These are phyloP conservation scores for Wickerhamomyces canadensis DNA, from an alignment of 805 yeast species.

Conservation along the genomic window DNA sequence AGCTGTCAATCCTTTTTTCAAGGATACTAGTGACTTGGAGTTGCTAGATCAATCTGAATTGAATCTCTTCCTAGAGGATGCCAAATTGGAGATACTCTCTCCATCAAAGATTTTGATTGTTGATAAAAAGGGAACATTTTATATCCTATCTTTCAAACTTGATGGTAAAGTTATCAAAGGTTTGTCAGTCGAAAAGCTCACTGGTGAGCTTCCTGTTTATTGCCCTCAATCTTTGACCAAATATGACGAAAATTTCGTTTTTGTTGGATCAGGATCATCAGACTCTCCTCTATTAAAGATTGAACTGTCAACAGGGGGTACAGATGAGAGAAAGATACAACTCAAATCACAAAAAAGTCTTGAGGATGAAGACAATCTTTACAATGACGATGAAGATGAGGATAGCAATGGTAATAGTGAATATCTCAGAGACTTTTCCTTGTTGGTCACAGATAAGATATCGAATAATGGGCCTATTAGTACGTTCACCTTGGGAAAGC, in stretches of 20 bases:
- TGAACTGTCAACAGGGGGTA: conserved; percentile 4
- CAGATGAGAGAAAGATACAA: not conserved
- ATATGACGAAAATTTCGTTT: conserved; percentile 39
- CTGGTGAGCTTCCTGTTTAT: not conserved
- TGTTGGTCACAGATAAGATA: conserved; percentile 47
- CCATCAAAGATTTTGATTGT: conserved; percentile 32
- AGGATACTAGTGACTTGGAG: conserved; percentile 33
- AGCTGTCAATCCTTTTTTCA: conserved; percentile 53
- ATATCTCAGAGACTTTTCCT: conserved; percentile 28
- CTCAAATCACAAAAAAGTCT: conserved; percentile 36
- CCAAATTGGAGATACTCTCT: conserved; percentile 32
- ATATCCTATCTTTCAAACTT: conserved; percentile 24
- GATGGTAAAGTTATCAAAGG: conserved; percentile 34
- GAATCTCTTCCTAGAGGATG: conserved; percentile 50
- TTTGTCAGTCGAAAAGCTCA: conserved; percentile 12
- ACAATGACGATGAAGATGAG: conserved; percentile 27
- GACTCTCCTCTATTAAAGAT: conserved; percentile 43
- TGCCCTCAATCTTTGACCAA: conserved; percentile 31
- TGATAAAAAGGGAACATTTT: conserved; percentile 27
- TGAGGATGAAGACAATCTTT: conserved; percentile 42
- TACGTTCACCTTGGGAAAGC: conserved; percentile 58
- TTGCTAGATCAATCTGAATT: conserved; percentile 44
- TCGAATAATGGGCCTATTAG: conserved; percentile 70
- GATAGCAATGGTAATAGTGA: conserved; percentile 29
- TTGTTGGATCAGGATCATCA: conserved; percentile 57